Conservation (phyloP, 805 yeast species). For the Kuraishia capsulata region DNA sequence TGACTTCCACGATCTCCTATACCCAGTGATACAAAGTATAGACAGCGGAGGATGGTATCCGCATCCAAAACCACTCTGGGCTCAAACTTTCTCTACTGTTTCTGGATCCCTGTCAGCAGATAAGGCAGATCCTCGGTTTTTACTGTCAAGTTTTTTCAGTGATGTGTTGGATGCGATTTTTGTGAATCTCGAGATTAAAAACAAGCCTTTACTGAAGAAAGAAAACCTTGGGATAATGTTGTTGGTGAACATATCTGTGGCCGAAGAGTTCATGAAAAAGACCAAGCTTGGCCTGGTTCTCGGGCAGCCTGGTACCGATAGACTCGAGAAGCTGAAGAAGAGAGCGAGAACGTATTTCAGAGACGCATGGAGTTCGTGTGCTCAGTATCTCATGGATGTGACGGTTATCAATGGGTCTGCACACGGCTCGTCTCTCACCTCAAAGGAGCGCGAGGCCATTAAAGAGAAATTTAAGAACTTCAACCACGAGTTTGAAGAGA, state of each 20-base stretch:
- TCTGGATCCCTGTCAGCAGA: constrained; percentile 28
- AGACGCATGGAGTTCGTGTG: constrained; percentile 71
- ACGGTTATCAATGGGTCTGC: constrained; percentile 53
- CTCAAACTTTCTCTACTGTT: constrained; percentile 38
- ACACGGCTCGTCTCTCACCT: constrained; percentile 25
- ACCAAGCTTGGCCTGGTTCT: constrained; percentile 46
- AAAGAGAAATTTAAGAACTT: constrained; percentile 81
- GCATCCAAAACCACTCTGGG: constrained; percentile 45
- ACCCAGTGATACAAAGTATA: constrained; percentile 37
- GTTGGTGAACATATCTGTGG: constrained; percentile 59
- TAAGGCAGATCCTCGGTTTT: constrained; percentile 34
- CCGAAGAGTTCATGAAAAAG: constrained; percentile 65
- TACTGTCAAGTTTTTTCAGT: constrained; percentile 59
- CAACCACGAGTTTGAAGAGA: constrained; percentile 75
- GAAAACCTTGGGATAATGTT: constrained; percentile 60
- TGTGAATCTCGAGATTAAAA: constrained; percentile 52
- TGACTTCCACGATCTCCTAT: constrained; percentile 47
- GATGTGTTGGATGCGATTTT: constrained; percentile 74
- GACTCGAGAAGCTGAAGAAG: constrained; percentile 63
- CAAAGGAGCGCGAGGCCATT: constrained; percentile 72
- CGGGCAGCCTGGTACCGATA: constrained; percentile 48
- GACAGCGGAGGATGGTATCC: constrained; percentile 66
- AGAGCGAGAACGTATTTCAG: constrained; percentile 66
- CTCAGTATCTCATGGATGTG: constrained; percentile 70
- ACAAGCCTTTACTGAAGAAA: constrained; percentile 32